Percentiles rank a stretch among this genome's conserved stretches.
phyloP scores from a whole-genome alignment of 1,284 basidiomycete species.

The Ganoderma leucocontextum region DNA sequence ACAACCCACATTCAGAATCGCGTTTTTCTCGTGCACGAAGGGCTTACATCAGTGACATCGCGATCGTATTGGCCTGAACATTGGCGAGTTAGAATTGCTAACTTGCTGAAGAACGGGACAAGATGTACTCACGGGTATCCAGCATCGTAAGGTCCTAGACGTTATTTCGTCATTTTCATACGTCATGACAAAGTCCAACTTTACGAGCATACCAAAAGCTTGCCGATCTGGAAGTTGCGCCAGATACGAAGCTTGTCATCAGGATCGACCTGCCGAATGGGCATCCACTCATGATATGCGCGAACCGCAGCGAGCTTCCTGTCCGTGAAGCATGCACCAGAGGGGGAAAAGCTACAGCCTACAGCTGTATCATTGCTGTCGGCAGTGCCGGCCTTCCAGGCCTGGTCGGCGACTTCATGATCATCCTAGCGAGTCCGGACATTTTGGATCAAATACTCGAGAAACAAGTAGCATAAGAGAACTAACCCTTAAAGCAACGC shows the following conservation, averaged over 20 bases:
- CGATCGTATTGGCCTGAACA: slow-evolving; percentile 65
- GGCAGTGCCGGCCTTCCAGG: slow-evolving; percentile 71
- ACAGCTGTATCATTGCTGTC: slow-evolving; percentile 66
- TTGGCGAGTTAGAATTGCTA: neutral
- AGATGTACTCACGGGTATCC: slow-evolving; percentile 57
- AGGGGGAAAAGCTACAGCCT: slow-evolving; percentile 64
- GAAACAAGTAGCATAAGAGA: neutral
- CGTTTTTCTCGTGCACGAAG: neutral
- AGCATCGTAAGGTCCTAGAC: slow-evolving; percentile 62
- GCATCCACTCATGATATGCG: slow-evolving; percentile 78
- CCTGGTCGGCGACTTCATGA: slow-evolving; percentile 70
- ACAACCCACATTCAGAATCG: neutral
- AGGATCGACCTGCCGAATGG: slow-evolving; percentile 68
- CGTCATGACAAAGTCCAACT: neutral
- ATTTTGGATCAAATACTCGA: neutral
- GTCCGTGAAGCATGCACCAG: slow-evolving; percentile 68
- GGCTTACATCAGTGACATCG: slow-evolving; percentile 64
- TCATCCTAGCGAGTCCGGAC: slow-evolving; percentile 51
- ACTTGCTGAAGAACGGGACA: neutral
- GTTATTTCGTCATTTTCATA: neutral
- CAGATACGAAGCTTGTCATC: slow-evolving; percentile 72
- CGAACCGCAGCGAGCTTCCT: slow-evolving; percentile 68
- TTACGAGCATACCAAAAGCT: slow-evolving; percentile 50
- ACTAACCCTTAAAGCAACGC: neutral
- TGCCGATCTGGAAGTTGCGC: slow-evolving; percentile 72